These are phyloP conservation scores for Phoenix dactylifera DNA, from an alignment of 176 grass and related monocot genomes.

Conservation along the genomic window DNA sequence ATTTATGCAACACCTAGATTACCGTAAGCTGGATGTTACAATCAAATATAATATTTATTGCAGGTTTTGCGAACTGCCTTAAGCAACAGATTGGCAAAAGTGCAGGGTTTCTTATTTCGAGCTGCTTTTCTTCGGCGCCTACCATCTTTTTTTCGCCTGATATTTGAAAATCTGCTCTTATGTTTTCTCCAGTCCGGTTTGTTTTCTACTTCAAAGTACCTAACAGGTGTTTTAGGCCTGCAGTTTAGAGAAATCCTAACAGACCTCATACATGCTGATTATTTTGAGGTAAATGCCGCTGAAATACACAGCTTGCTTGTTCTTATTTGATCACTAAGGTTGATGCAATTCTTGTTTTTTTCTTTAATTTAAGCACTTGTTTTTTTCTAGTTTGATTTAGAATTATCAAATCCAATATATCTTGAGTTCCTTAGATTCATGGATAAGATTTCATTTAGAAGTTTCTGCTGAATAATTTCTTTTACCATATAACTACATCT, in stretches of 20 bases:
- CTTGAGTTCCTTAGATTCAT: too few species aligned
- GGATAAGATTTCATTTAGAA: too few species aligned
- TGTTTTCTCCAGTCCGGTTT: slow-evolving; percentile 92
- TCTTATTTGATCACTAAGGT: slow-evolving; percentile 10
- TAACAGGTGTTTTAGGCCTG: slow-evolving; percentile 72
- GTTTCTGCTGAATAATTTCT: too few species aligned
- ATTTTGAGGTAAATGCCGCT: slow-evolving; percentile 61
- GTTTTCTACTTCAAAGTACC: slow-evolving; percentile 79
- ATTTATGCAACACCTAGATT: background rate
- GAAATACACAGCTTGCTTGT: background rate
- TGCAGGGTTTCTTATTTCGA: slow-evolving; percentile 91
- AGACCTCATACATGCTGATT: slow-evolving; percentile 77
- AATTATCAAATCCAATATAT: too few species aligned
- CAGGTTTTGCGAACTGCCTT: slow-evolving; percentile 89
- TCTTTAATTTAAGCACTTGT: background rate
- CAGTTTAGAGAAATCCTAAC: slow-evolving; percentile 93
- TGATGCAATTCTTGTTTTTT: background rate
- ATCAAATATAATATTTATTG: slow-evolving; percentile 13
- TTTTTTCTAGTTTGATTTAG: too few species aligned
- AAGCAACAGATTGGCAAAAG: slow-evolving; percentile 83
- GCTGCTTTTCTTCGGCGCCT: slow-evolving; percentile 87
- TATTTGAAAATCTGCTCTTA: slow-evolving; percentile 73
- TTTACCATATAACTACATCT: too few species aligned
- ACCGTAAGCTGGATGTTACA: background rate
- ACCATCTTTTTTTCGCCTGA: slow-evolving; percentile 66